Conservation (phyloP, 2,329 filamentous ascomycete genomes). For the Elsinoe fawcettii region DNA sequence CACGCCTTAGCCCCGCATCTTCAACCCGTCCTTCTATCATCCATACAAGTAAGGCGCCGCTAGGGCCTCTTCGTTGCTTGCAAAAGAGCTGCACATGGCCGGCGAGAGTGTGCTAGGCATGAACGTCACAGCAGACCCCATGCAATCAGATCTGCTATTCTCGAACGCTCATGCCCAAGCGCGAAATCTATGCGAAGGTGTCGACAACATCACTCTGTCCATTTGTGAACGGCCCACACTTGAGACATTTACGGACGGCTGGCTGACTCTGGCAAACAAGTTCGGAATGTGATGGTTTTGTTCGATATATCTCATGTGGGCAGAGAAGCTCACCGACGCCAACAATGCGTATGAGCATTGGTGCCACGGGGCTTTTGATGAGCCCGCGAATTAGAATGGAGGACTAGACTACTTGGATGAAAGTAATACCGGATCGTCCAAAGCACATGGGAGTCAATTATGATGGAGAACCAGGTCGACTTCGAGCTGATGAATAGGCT, state of each 20-base stretch:
- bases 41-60: not conserved
- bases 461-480: no score
- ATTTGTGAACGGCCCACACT: not conserved
- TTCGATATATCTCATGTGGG: not conserved
- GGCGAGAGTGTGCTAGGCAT: not conserved
- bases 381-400: not conserved
- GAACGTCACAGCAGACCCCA: not conserved
- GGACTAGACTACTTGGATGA: not conserved
- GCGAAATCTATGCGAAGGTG: not conserved
- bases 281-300: not conserved
- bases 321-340: not conserved
- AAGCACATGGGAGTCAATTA: not conserved
- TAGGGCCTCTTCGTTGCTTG: not conserved
- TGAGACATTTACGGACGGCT: not conserved
- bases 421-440: not conserved
- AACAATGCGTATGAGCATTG: not conserved
- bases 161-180: not conserved
- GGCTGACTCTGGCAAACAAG: not conserved
- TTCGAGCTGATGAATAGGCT: no score
- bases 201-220: not conserved
- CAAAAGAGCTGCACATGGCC: not conserved
- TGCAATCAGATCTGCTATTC: not conserved
- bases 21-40: not conserved
- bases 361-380: not conserved
- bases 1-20: not conserved